phyloP scores from a whole-genome alignment of 768 basidiomycete species.

The Boletus reticulatus region DNA sequence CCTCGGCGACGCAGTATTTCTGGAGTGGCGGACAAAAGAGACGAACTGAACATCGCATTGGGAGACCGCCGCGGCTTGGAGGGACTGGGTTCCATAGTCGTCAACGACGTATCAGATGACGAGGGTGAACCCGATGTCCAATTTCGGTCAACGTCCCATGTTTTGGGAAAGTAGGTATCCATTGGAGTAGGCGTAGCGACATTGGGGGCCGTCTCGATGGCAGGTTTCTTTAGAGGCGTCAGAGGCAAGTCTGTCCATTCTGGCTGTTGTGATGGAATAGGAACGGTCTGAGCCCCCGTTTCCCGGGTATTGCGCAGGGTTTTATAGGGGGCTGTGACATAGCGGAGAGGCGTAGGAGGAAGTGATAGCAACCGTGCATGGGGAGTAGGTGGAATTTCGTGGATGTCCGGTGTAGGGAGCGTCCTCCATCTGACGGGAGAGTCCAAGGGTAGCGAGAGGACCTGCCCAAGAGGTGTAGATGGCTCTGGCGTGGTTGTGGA shows the following conservation, averaged over 20 bases:
- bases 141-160: slow-evolving; percentile 68
- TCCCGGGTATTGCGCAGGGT: slow-evolving; percentile 14
- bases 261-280: slow-evolving; percentile 12
- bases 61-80: slow-evolving; percentile 16
- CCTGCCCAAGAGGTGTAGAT: slow-evolving; percentile 40
- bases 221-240: slow-evolving; percentile 79
- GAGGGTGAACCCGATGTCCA: slow-evolving; percentile 37
- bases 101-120: slow-evolving; percentile 25
- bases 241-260: slow-evolving; percentile 51
- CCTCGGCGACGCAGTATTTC: slow-evolving; percentile 66
- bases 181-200: slow-evolving; percentile 55
- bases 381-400: slow-evolving; percentile 65
- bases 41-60: slow-evolving; percentile 56
- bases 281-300: slow-evolving; percentile 21
- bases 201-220: slow-evolving; percentile 75
- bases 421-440: slow-evolving; percentile 46
- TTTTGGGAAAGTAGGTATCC: slow-evolving; percentile 78
- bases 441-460: slow-evolving; percentile 27
- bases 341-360: slow-evolving; percentile 36
- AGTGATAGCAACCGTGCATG: slow-evolving; percentile 47
- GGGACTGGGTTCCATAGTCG: slow-evolving; percentile 18
- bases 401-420: slow-evolving; percentile 57
- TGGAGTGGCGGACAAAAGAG: slow-evolving; percentile 61
- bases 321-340: slow-evolving; percentile 18
- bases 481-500: slow-evolving; percentile 14